Percentiles rank a stretch among this genome's conserved stretches.
Conservation (phyloP, 768 basidiomycete species). For the Lyophyllum semitale region DNA sequence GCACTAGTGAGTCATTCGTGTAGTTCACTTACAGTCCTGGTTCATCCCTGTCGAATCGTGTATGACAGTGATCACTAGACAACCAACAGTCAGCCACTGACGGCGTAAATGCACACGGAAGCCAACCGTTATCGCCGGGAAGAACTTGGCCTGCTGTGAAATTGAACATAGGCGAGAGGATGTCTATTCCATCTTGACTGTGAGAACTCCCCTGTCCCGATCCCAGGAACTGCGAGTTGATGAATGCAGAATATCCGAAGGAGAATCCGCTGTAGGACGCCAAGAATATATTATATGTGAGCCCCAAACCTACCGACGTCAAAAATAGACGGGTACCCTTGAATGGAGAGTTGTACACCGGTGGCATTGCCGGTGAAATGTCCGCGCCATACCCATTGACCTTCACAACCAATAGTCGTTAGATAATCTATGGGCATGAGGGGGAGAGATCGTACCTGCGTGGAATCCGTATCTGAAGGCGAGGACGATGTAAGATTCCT, state of each 20-base stretch:
- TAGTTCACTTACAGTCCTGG: constrained; percentile 37
- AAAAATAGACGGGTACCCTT: constrained; percentile 28
- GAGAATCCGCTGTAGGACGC: constrained; percentile 33
- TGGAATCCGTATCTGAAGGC: constrained; percentile 30
- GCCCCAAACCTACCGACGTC: not conserved
- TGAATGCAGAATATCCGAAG: constrained; percentile 46
- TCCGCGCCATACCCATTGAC: constrained; percentile 47
- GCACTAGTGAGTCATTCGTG: too few species aligned
- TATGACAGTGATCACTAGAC: constrained; percentile 32
- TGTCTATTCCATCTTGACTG: constrained; percentile 33
- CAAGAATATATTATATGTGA: not conserved
- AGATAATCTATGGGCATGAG: not conserved
- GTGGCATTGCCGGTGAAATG: constrained; percentile 44
- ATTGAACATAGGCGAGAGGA: constrained; percentile 33
- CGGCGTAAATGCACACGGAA: not conserved
- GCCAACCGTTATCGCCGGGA: constrained; percentile 28
- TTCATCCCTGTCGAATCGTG: constrained; percentile 39
- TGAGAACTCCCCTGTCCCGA: constrained; percentile 39
- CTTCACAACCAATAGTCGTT: constrained; percentile 9
- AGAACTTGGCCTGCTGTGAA: constrained; percentile 32
- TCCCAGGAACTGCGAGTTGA: constrained; percentile 43
- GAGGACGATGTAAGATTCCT: not conserved
- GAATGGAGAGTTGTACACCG: constrained; percentile 39
- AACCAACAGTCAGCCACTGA: not conserved
- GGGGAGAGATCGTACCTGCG: constrained; percentile 13